Evolutionary conservation across 2,329 filamentous ascomycete species (phyloP).

Genomic region (Tolypocladium cylindrosporum): DNA sequence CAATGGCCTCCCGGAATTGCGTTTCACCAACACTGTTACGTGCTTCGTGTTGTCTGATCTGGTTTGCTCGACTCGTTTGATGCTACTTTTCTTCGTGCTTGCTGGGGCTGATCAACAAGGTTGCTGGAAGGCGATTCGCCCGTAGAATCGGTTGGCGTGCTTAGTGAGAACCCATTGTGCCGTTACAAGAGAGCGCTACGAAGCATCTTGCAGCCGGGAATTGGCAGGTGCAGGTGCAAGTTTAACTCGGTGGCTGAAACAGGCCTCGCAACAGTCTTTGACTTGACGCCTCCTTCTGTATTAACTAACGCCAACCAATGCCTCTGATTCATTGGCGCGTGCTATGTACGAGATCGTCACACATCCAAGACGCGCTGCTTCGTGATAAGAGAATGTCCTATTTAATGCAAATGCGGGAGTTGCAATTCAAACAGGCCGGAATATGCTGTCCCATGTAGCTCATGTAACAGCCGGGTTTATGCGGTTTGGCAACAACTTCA

Average conservation of each 20-base stretch:
- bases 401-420: neutral
- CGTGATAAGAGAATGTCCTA: neutral
- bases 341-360: neutral
- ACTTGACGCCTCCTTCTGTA: neutral
- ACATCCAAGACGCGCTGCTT: neutral
- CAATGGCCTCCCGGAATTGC: no score
- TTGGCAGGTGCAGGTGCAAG: neutral
- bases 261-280: neutral
- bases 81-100: neutral
- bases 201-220: neutral
- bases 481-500: neutral
- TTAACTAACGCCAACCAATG: neutral
- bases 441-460: neutral
- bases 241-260: neutral
- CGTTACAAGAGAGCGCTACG: neutral
- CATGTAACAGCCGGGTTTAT: neutral
- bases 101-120: neutral
- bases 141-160: neutral
- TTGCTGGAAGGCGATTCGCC: neutral
- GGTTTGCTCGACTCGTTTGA: neutral
- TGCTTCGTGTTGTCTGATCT: neutral
- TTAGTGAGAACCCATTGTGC: neutral
- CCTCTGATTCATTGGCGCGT: neutral
- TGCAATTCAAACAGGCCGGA: neutral
- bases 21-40: neutral